A percentile compares a stretch with the other conserved stretches of the same genome.
phyloP scores from a whole-genome alignment of 805 yeast genomes.

The Ogataea nakhonphanomensis region DNA sequence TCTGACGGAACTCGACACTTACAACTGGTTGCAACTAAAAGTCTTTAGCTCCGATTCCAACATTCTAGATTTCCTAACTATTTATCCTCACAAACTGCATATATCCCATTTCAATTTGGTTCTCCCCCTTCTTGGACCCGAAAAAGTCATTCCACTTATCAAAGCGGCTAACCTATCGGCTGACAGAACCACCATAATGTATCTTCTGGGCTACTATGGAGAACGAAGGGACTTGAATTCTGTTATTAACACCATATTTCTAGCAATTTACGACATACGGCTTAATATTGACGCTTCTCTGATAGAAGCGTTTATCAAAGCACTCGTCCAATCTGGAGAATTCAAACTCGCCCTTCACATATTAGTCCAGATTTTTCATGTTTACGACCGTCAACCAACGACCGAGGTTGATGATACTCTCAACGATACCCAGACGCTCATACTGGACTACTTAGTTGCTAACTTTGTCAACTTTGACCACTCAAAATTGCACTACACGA shows the following conservation, averaged over 20 bases:
- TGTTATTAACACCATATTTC: slow-evolving; percentile 7
- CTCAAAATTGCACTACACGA: slow-evolving; percentile 10
- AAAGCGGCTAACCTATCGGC: slow-evolving; percentile 3
- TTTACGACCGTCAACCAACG: slow-evolving; percentile 10
- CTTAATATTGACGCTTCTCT: slow-evolving; percentile 11
- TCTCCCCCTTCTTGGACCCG: background rate
- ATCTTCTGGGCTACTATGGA: slow-evolving; percentile 8
- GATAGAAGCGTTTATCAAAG: slow-evolving; percentile 9
- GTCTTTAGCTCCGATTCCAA: background rate
- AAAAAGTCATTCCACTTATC: slow-evolving; percentile 9
- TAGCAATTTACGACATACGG: slow-evolving; percentile 9
- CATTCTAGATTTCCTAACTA: slow-evolving; percentile 3
- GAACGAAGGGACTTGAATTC: slow-evolving; percentile 2
- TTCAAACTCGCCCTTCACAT: slow-evolving; percentile 11
- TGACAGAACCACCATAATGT: slow-evolving; percentile 12
- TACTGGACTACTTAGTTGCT: slow-evolving; percentile 14
- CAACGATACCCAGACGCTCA: slow-evolving; percentile 7
- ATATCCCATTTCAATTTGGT: slow-evolving; percentile 14
- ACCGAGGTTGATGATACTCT: background rate
- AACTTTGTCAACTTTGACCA: slow-evolving; percentile 5
- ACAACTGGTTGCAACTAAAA: slow-evolving; percentile 11
- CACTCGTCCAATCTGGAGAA: slow-evolving; percentile 13
- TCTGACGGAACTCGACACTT: slow-evolving; percentile 15
- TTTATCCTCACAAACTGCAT: slow-evolving; percentile 6
- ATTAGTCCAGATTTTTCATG: slow-evolving; percentile 11